phyloP scores from a whole-genome alignment of 1,139 yeast genomes.

The Blastobotrys ciferrii region DNA sequence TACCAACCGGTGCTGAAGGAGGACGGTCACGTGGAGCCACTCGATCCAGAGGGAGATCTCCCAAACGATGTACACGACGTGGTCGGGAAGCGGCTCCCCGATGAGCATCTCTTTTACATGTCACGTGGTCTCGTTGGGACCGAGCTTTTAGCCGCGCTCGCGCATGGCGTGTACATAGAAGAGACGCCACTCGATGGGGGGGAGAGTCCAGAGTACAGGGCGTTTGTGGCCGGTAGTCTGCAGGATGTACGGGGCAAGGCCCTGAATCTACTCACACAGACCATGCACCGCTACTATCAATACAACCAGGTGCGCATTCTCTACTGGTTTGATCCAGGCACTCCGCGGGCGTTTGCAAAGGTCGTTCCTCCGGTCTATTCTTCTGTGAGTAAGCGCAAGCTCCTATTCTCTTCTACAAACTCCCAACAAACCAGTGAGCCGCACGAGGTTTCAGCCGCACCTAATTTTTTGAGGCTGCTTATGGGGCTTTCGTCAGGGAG shows the following conservation, averaged over 20 bases:
- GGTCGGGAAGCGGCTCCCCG: slow-evolving; percentile 82
- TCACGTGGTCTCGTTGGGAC: slow-evolving; percentile 73
- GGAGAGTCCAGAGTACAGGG: slow-evolving; percentile 54
- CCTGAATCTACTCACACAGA: slow-evolving; percentile 65
- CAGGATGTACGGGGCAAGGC: slow-evolving; percentile 56
- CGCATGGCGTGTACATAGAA: slow-evolving; percentile 54
- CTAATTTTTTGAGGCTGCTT: no score
- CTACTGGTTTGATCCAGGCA: slow-evolving; percentile 53
- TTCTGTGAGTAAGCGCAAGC: slow-evolving; percentile 13
- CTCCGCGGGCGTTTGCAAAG: slow-evolving; percentile 21
- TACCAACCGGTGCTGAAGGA: slow-evolving; percentile 69
- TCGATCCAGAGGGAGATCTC: slow-evolving; percentile 37
- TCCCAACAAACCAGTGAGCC: no score
- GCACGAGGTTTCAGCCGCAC: no score
- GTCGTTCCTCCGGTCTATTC: slow-evolving; percentile 26
- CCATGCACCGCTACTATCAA: slow-evolving; percentile 83
- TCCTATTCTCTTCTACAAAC: no score
- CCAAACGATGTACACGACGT: slow-evolving; percentile 84
- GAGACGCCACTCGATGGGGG: slow-evolving; percentile 73
- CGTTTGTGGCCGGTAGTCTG: slow-evolving; percentile 47
- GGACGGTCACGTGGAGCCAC: slow-evolving; percentile 68
- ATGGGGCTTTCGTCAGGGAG: no score
- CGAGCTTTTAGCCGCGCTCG: slow-evolving; percentile 61
- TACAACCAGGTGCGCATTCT: slow-evolving; percentile 53
- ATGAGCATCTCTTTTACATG: slow-evolving; percentile 78